Percentiles rank a stretch among this genome's conserved stretches.
Conservation (phyloP, 2,329 filamentous ascomycete genomes). For the Drechslerella dactyloides region DNA sequence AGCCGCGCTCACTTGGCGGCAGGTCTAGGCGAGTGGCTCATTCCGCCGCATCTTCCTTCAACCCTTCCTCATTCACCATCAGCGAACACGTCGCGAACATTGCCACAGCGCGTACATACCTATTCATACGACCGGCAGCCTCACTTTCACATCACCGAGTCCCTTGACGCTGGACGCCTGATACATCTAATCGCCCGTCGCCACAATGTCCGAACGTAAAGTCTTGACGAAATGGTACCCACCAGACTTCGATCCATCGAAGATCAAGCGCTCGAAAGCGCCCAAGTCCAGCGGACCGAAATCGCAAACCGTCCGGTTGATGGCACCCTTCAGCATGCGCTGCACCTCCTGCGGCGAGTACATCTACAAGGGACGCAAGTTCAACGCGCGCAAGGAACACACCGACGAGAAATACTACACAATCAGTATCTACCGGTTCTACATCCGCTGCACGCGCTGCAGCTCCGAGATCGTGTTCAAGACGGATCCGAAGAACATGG, state of each 20-base stretch:
- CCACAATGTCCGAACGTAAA: constrained; percentile 82
- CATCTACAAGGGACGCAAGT: constrained; percentile 92
- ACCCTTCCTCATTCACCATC: not conserved
- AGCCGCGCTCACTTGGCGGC: constrained; percentile 8
- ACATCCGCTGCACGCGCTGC: constrained; percentile 87
- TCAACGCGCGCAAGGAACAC: constrained; percentile 93
- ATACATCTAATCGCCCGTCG: constrained; percentile 26
- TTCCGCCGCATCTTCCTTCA: not conserved
- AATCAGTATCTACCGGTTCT: constrained; percentile 88
- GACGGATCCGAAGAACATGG: constrained; percentile 93
- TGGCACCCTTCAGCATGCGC: constrained; percentile 85
- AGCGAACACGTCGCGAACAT: no score
- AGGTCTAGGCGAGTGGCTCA: not conserved
- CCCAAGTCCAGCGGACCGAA: constrained; percentile 78
- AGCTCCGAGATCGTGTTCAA: constrained; percentile 87
- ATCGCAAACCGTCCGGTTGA: constrained; percentile 83
- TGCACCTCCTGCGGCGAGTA: constrained; percentile 75
- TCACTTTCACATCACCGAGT: no score
- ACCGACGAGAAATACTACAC: constrained; percentile 87
- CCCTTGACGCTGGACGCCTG: no score
- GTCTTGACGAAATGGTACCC: constrained; percentile 71
- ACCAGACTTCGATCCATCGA: constrained; percentile 86
- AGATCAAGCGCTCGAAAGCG: constrained; percentile 71
- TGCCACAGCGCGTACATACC: no score
- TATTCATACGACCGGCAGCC: no score